phyloP scores from a whole-genome alignment of 1,284 basidiomycete species.

The Ceratobasidium sp. region DNA sequence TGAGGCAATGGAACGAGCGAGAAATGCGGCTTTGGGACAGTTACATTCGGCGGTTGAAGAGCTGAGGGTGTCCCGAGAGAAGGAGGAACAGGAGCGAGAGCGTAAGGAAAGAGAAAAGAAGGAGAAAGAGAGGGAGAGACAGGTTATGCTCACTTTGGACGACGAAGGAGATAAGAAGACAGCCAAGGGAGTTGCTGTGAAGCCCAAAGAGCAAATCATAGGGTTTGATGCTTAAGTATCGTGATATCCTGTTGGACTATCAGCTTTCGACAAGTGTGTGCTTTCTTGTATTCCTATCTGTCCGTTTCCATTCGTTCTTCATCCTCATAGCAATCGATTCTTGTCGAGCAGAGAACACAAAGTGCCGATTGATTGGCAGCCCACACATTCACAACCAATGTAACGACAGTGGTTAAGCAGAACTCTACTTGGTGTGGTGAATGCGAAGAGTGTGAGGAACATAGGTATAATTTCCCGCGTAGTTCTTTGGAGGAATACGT shows the following conservation, averaged over 20 bases:
- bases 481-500: slow-evolving; percentile 91
- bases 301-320: slow-evolving; percentile 1
- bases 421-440: slow-evolving; percentile 89
- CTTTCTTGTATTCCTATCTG: slow-evolving; percentile 37
- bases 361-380: slow-evolving; percentile 11
- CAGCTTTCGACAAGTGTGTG: slow-evolving; percentile 13
- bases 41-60: slow-evolving; percentile 42
- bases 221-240: slow-evolving; percentile 43
- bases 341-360: not conserved
- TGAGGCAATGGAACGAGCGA: slow-evolving; percentile 42
- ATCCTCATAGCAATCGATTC: slow-evolving; percentile 11
- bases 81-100: slow-evolving; percentile 37
- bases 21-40: slow-evolving; percentile 42
- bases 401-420: slow-evolving; percentile 26
- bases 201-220: slow-evolving; percentile 43
- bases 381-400: slow-evolving; percentile 20
- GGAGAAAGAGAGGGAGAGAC: slow-evolving; percentile 43
- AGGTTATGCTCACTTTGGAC: slow-evolving; percentile 37
- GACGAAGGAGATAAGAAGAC: slow-evolving; percentile 38
- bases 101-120: slow-evolving; percentile 39
- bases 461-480: slow-evolving; percentile 93
- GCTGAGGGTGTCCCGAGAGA: slow-evolving; percentile 40
- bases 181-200: slow-evolving; percentile 32
- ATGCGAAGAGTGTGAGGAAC: slow-evolving; percentile 87
- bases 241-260: slow-evolving; percentile 3